phyloP scores from a whole-genome alignment of 1,284 basidiomycete genomes.

The Agroathelia rolfsii region DNA sequence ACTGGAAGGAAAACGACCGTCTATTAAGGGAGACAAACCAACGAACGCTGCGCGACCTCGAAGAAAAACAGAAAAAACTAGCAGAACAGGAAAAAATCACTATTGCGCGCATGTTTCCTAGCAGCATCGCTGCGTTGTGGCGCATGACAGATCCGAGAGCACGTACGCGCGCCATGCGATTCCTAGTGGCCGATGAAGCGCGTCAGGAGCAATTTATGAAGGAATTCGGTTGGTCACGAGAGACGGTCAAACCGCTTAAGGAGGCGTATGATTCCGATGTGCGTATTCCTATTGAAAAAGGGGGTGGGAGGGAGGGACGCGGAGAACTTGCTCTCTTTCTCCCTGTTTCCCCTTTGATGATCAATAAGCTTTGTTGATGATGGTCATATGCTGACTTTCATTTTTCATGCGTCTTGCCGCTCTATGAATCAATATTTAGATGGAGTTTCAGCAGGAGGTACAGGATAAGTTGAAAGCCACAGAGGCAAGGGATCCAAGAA shows the following conservation, averaged over 20 bases:
- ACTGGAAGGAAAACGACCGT: constrained; percentile 28
- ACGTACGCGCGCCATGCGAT: constrained; percentile 41
- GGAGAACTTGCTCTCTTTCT: too few relatives aligned
- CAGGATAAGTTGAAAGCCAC: constrained; percentile 9
- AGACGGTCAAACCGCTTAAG: constrained; percentile 31
- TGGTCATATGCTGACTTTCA: too few relatives aligned
- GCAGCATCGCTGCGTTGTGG: constrained; percentile 37
- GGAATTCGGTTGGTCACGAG: constrained; percentile 44
- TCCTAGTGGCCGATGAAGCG: constrained; percentile 28
- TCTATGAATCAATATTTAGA: too few relatives aligned
- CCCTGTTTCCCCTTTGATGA: too few relatives aligned
- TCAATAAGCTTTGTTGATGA: too few relatives aligned
- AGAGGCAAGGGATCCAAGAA: constrained; percentile 12
- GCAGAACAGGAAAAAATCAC: constrained; percentile 30
- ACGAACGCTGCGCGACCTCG: constrained; percentile 21
- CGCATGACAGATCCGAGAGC: constrained; percentile 32
- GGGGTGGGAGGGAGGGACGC: too few relatives aligned
- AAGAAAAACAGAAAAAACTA: constrained; percentile 21
- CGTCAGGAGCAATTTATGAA: constrained; percentile 38
- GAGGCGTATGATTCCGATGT: constrained; percentile 31
- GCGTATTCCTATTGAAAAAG: too few relatives aligned
- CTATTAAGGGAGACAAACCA: constrained; percentile 34
- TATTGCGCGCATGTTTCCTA: constrained; percentile 43
- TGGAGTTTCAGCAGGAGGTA: constrained; percentile 11
- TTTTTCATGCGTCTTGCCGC: too few relatives aligned